Evolutionary conservation across 2,329 filamentous ascomycete species (phyloP).

Genomic region (Geosmithia putterillii): DNA sequence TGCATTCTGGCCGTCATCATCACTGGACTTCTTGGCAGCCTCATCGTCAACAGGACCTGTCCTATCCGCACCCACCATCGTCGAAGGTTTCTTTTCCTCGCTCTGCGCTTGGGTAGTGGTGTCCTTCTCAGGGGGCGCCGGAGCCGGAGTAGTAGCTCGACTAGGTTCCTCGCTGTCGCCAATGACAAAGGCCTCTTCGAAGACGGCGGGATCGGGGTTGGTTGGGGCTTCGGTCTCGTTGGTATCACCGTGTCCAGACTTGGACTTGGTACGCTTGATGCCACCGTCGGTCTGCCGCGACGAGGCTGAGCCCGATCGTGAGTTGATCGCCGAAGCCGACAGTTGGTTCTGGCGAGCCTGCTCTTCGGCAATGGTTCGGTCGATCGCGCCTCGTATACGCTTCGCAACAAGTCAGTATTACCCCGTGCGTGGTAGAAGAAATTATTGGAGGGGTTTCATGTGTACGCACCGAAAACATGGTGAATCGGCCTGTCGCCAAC

Average conservation of each 20-base stretch:
- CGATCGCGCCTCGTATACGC: slow-evolving; percentile 76
- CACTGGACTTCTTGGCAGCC: slow-evolving; percentile 11
- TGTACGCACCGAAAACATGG: slow-evolving; percentile 1
- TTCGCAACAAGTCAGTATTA: slow-evolving; percentile 18
- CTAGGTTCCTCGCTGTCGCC: slow-evolving; percentile 67
- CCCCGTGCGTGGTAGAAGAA: not conserved
- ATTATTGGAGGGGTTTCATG: not conserved
- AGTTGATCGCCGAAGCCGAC: slow-evolving; percentile 10
- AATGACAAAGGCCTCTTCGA: slow-evolving; percentile 75
- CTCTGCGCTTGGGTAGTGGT: slow-evolving; percentile 1
- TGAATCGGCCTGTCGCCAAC: not conserved
- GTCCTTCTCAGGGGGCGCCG: slow-evolving; percentile 23
- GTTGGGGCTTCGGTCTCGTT: slow-evolving; percentile 17
- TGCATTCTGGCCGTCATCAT: slow-evolving; percentile 5
- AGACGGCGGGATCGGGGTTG: slow-evolving; percentile 75
- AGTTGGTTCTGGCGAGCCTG: slow-evolving; percentile 60
- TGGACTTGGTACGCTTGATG: slow-evolving; percentile 19
- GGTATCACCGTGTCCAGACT: slow-evolving; percentile 21
- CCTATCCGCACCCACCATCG: slow-evolving; percentile 7
- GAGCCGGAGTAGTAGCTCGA: slow-evolving; percentile 45
- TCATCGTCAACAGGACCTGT: slow-evolving; percentile 5
- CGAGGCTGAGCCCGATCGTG: slow-evolving; percentile 20
- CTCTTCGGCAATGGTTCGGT: slow-evolving; percentile 82
- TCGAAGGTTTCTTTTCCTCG: slow-evolving; percentile 1
- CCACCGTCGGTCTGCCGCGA: slow-evolving; percentile 26